Evolutionary conservation across 257 asterid species (phyloP).

Genomic region (Dorcoceras hygrometricum): DNA sequence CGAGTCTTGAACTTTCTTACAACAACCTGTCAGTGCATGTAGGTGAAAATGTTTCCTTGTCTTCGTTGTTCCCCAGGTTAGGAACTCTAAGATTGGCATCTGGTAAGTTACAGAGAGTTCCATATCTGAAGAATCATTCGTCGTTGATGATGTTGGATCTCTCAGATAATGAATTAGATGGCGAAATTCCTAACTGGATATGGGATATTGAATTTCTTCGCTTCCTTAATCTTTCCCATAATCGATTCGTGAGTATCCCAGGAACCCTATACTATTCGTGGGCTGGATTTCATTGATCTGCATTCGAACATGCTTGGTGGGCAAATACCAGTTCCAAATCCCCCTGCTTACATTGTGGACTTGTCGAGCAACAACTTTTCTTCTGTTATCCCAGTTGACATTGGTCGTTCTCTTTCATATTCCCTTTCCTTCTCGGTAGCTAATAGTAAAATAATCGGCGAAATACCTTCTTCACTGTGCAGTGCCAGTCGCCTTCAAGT

Average conservation of each 20-base stretch:
- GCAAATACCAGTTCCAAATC: slow-evolving; percentile 34
- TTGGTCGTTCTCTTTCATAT: slow-evolving; percentile 17
- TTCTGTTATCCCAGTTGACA: slow-evolving; percentile 31
- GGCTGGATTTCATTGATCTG: slow-evolving; percentile 35
- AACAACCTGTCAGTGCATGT: slow-evolving; percentile 31
- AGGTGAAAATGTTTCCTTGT: slow-evolving; percentile 16
- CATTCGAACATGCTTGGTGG: slow-evolving; percentile 47
- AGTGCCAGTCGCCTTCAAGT: slow-evolving; percentile 35
- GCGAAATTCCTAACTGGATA: slow-evolving; percentile 57
- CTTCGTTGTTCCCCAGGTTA: slow-evolving; percentile 34
- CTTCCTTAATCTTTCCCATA: slow-evolving; percentile 46
- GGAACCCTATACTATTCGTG: slow-evolving; percentile 41
- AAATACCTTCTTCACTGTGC: slow-evolving; percentile 57
- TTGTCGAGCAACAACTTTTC: slow-evolving; percentile 48
- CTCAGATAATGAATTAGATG: slow-evolving; percentile 41
- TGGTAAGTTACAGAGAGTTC: slow-evolving; percentile 47
- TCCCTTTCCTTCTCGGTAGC: slow-evolving; percentile 43
- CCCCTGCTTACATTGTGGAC: slow-evolving; percentile 30
- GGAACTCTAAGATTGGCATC: slow-evolving; percentile 38
- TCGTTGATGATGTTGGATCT: slow-evolving; percentile 45
- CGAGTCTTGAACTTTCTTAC: slow-evolving; percentile 36
- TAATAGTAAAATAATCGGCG: slow-evolving; percentile 39
- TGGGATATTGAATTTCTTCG: slow-evolving; percentile 42
- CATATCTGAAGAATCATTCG: slow-evolving; percentile 40
- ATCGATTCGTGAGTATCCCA: slow-evolving; percentile 38